A percentile compares a stretch with the other conserved stretches of the same genome.
These are phyloP conservation scores for Phytopythium mirpurense DNA, from an alignment of 352 stramenopile species.

Conservation along the genomic window DNA sequence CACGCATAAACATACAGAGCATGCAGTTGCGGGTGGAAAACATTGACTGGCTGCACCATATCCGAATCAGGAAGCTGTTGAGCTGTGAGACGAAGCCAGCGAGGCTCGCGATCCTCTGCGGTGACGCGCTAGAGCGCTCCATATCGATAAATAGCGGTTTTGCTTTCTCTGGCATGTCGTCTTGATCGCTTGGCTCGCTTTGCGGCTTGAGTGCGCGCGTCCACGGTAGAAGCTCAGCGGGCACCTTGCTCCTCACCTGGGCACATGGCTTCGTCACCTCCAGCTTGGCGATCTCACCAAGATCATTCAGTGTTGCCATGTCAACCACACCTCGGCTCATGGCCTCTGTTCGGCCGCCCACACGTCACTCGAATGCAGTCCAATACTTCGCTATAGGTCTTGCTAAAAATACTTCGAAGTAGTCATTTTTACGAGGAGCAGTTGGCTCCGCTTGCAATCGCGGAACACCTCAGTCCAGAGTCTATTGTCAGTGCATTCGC, in stretches of 20 bases:
- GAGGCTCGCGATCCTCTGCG: conserved; percentile 14
- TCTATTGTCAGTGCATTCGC: conserved; percentile 40
- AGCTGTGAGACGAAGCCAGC: conserved; percentile 19
- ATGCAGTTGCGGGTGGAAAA: too few species aligned
- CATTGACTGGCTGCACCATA: too few species aligned
- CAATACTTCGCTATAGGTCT: neutral
- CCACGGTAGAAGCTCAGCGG: neutral
- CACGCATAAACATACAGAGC: neutral
- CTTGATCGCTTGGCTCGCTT: neutral
- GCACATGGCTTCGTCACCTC: neutral
- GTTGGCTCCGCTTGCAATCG: conserved; percentile 24
- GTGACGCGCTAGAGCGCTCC: conserved; percentile 12
- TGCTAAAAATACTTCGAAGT: neutral
- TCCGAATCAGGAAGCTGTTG: conserved; percentile 26
- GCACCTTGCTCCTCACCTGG: neutral
- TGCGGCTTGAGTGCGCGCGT: neutral
- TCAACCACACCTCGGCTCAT: neutral
- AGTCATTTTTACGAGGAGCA: conserved; percentile 13
- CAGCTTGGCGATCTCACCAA: too few species aligned
- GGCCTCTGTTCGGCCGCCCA: too few species aligned
- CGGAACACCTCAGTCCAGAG: conserved; percentile 19
- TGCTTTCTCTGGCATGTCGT: neutral
- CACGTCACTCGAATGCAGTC: neutral
- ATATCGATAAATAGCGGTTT: conserved; percentile 16
- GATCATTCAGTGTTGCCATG: neutral